Percentiles rank a stretch among this genome's conserved stretches.
These are phyloP conservation scores for Plectosphaerella plurivora DNA, from an alignment of 2,329 filamentous ascomycete genomes.

Conservation along the genomic window DNA sequence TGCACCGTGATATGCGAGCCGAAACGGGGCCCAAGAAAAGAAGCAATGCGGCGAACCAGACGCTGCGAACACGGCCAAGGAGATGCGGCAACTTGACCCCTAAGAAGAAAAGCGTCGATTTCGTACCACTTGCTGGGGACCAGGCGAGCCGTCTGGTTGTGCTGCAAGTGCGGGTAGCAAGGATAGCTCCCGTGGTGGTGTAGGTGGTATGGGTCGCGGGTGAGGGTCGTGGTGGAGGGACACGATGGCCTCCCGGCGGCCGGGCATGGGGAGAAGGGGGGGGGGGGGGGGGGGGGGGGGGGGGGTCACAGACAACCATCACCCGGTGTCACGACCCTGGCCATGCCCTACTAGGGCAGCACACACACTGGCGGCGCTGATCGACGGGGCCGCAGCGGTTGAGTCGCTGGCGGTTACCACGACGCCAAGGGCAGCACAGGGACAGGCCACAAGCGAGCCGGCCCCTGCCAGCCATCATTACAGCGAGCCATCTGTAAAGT, in stretches of 20 bases:
- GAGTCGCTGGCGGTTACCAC: background rate
- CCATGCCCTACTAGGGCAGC: background rate
- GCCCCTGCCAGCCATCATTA: background rate
- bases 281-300: too few species aligned
- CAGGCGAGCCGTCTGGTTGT: constrained; percentile 8
- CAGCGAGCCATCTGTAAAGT: background rate
- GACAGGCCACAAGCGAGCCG: background rate
- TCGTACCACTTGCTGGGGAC: background rate
- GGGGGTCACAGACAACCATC: background rate
- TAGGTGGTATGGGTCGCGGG: constrained; percentile 5
- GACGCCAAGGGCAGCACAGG: background rate
- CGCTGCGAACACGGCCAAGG: background rate
- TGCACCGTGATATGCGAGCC: constrained; percentile 8
- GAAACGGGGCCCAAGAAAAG: background rate
- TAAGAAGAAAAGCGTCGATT: constrained; percentile 1
- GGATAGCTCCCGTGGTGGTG: constrained; percentile 18
- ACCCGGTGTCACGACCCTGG: background rate
- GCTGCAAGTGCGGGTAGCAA: constrained; percentile 39
- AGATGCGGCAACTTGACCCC: background rate
- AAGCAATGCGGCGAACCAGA: background rate
- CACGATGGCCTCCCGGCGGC: background rate
- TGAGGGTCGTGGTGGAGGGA: background rate
- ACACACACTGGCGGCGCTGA: background rate
- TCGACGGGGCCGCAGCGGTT: too few species aligned
- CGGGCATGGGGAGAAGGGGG: background rate